A percentile compares a stretch with the other conserved stretches of the same genome.
Evolutionary conservation across 176 grass and related monocot genomes (phyloP).

Genomic region (Oryza coarctata): DNA sequence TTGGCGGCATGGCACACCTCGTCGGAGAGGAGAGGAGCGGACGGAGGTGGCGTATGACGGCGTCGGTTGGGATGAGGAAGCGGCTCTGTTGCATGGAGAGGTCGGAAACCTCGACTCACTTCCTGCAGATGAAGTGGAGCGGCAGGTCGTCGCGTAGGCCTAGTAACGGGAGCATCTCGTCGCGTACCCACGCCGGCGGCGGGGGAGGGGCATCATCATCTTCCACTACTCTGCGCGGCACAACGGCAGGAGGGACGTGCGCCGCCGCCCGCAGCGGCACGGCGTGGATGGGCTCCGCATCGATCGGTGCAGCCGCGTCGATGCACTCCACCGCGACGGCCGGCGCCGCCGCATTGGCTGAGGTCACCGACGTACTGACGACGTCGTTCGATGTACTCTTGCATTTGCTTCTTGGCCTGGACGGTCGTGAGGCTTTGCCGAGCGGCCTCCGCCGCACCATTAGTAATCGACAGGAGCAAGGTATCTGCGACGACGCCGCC

Average conservation of each 20-base stretch:
- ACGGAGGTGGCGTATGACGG: neutral
- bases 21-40: neutral
- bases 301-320: too few relatives aligned
- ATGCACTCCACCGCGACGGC: neutral
- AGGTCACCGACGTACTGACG: neutral
- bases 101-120: neutral
- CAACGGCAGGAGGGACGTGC: neutral
- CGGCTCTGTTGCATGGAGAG: neutral
- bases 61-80: neutral
- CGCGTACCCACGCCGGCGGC: neutral
- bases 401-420: too few relatives aligned
- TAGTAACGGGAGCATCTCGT: neutral
- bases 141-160: neutral
- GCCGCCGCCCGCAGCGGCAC: neutral
- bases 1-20: neutral
- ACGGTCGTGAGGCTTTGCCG: neutral
- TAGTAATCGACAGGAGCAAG: neutral
- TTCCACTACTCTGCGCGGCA: too few relatives aligned
- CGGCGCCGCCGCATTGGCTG: neutral
- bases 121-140: constrained; percentile 1
- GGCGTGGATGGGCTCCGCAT: constrained; percentile 1
- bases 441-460: too few relatives aligned
- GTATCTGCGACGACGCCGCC: neutral
- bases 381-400: too few relatives aligned
- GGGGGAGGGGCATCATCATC: too few relatives aligned